These are phyloP conservation scores for Recurvomyces mirabilis DNA, from an alignment of 495 filamentous ascomycete genomes.

Conservation along the genomic window DNA sequence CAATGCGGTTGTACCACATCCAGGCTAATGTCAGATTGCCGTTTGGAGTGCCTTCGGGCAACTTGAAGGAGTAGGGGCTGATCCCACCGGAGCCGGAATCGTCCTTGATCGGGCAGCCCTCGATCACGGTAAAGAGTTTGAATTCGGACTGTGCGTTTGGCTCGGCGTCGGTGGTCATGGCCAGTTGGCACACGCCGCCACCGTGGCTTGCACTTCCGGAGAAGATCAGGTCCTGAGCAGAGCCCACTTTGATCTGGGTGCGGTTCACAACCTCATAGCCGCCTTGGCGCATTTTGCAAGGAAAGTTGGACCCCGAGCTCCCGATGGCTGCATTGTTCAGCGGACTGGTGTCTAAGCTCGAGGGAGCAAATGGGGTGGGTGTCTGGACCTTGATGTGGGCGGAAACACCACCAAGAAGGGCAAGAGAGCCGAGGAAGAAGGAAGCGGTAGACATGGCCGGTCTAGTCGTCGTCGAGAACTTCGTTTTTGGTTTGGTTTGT, in stretches of 20 bases:
- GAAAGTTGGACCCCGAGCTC: slow-evolving; percentile 46
- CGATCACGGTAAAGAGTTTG: slow-evolving; percentile 71
- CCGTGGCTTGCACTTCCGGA: slow-evolving; percentile 59
- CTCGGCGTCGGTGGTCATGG: slow-evolving; percentile 58
- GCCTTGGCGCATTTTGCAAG: slow-evolving; percentile 53
- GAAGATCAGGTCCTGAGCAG: slow-evolving; percentile 51
- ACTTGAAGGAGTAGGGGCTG: slow-evolving; percentile 41
- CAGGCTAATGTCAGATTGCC: slow-evolving; percentile 43
- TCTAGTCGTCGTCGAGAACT: neutral
- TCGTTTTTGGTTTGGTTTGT: neutral
- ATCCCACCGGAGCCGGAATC: slow-evolving; percentile 30
- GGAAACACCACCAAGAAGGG: slow-evolving; percentile 34
- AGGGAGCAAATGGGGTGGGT: slow-evolving; percentile 53
- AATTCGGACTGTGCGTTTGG: slow-evolving; percentile 50
- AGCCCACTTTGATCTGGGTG: slow-evolving; percentile 44
- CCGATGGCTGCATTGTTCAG: slow-evolving; percentile 40
- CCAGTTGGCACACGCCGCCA: slow-evolving; percentile 78
- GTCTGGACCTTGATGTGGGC: slow-evolving; percentile 62
- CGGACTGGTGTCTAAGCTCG: slow-evolving; percentile 48
- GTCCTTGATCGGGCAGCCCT: slow-evolving; percentile 62
- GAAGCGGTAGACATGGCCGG: slow-evolving; percentile 2
- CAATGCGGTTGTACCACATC: slow-evolving; percentile 40
- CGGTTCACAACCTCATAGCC: slow-evolving; percentile 33
- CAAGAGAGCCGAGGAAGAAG: slow-evolving; percentile 8
- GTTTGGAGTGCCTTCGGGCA: slow-evolving; percentile 46